These are phyloP conservation scores for Aspergillus chevalieri DNA, from an alignment of 2,329 filamentous ascomycete genomes.

Conservation along the genomic window DNA sequence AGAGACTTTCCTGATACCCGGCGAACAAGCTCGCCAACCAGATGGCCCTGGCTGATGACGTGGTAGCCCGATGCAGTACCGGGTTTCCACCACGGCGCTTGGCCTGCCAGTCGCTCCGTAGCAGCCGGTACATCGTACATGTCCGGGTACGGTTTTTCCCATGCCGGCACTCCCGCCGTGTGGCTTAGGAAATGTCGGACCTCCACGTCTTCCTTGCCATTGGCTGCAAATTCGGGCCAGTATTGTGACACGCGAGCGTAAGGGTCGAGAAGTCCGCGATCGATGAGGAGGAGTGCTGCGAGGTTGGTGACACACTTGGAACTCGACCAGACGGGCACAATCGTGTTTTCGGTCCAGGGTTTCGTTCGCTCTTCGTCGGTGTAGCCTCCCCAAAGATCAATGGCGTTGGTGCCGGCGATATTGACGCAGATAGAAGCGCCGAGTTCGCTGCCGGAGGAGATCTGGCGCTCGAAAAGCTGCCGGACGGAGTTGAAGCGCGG, in stretches of 20 bases:
- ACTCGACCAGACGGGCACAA: conserved; percentile 37
- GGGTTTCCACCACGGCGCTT: conserved; percentile 42
- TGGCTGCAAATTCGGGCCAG: conserved; percentile 44
- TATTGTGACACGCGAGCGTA: conserved; percentile 36
- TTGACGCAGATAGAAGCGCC: conserved; percentile 43
- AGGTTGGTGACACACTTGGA: conserved; percentile 37
- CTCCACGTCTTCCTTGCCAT: conserved; percentile 37
- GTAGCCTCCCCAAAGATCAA: conserved; percentile 44
- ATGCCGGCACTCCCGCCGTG: conserved; percentile 30
- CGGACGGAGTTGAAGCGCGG: conserved; percentile 32
- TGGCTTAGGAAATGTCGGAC: conserved; percentile 40
- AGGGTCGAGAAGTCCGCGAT: conserved; percentile 33
- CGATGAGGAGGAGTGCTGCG: conserved; percentile 35
- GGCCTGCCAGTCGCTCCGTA: conserved; percentile 32
- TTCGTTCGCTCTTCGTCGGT: conserved; percentile 22
- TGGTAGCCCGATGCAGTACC: conserved; percentile 43
- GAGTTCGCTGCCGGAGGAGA: conserved; percentile 38
- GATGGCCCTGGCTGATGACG: conserved; percentile 33
- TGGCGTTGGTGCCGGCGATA: conserved; percentile 35
- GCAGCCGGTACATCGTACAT: conserved; percentile 26
- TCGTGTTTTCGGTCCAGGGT: conserved; percentile 38
- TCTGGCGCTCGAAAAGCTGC: conserved; percentile 26
- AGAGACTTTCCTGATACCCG: conserved; percentile 38
- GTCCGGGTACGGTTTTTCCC: conserved; percentile 30
- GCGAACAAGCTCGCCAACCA: conserved; percentile 41